Evolutionary conservation across 2,329 filamentous ascomycete genomes (phyloP), one percentile per base, ranked within the genome.

Genomic region (Trichoderma sp.): DNA sequence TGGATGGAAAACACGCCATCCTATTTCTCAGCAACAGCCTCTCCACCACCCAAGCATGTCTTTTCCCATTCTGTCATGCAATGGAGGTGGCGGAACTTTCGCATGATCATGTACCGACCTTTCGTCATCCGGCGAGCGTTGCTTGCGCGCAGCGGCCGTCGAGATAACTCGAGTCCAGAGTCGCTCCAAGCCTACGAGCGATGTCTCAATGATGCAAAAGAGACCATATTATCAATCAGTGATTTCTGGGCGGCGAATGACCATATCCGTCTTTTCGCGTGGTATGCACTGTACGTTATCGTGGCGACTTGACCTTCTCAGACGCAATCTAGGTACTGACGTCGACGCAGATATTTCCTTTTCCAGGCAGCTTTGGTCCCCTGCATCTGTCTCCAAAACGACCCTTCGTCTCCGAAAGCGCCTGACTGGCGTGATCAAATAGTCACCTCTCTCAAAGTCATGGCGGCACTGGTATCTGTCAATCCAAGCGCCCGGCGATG

Each of bases 281-380:
- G 80, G 79, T 82, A 82, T 66, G 75, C 69, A 7, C 51, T 77
- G 73, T 77, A 69, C 67, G 71, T 69, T 39, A 17, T 41, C 12
- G 39, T 14, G 21, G 17, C 19, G 12, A n/a, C 9, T 15, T 14
- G 19, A 19, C 21, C 24, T 10, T 28, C 24, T 10, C n/a, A 12
- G 10, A 17, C 15, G 17, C 14, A 5, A 12, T 2, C 9, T 10
- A 17, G 3, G 21, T 24, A 17, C 45, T 65, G 15, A 65, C 3
- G 2, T 7, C n/a, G 2, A 17, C 48, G 0, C 24, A 77, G 80
- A 45, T 82, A 81, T 68, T 82, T 82, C 64, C 73, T 82, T 5
- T 83, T 83, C 62, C 81, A 83, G 64, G 80, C 81, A 0, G 78
- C 78, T 2, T 71, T 83, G 17, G 82, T 83, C 10, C 81, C 80